Evolutionary conservation across 495 filamentous ascomycete genomes (phyloP).

Genomic region (Oidiodendron maius): DNA sequence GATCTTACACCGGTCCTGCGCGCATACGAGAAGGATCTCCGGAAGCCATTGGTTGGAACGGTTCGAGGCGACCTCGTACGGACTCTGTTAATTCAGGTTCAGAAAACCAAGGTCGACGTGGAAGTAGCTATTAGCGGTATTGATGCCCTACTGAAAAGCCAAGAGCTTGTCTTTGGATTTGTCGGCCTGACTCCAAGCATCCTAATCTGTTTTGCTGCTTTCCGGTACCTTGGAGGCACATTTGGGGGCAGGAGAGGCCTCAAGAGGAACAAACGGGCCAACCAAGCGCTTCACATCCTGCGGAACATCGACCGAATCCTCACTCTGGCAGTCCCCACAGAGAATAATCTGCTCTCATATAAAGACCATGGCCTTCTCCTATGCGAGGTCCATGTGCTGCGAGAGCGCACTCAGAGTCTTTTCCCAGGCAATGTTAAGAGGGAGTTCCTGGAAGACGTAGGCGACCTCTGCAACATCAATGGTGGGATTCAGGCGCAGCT

Average conservation of each 20-base stretch:
- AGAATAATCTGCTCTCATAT: constrained; percentile 64
- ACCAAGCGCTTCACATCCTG: constrained; percentile 64
- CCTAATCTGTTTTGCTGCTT: constrained; percentile 69
- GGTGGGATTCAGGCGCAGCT: constrained; percentile 65
- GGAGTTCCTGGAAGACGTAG: constrained; percentile 80
- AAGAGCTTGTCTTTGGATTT: constrained; percentile 96
- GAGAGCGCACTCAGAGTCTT: constrained; percentile 53
- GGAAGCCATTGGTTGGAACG: constrained; percentile 70
- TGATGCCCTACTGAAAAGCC: constrained; percentile 85
- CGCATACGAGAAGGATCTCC: constrained; percentile 84
- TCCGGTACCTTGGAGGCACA: constrained; percentile 62
- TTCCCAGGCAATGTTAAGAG: constrained; percentile 65
- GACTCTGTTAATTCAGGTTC: constrained; percentile 88
- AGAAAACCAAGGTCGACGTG: constrained; percentile 98
- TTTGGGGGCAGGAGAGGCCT: constrained; percentile 65
- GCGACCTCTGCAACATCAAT: constrained; percentile 74
- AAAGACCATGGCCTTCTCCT: constrained; percentile 86
- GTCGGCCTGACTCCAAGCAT: constrained; percentile 88
- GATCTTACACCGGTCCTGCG: constrained; percentile 87
- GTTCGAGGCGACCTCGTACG: constrained; percentile 81
- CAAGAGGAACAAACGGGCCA: constrained; percentile 49
- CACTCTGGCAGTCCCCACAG: constrained; percentile 52
- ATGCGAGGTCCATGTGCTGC: constrained; percentile 78
- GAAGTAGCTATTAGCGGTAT: constrained; percentile 95
- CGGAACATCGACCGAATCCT: constrained; percentile 84